Evolutionary conservation across 2,329 filamentous ascomycete species (phyloP), one percentile per base, ranked within the genome.

Genomic region (Microsporum ferrugineum): DNA sequence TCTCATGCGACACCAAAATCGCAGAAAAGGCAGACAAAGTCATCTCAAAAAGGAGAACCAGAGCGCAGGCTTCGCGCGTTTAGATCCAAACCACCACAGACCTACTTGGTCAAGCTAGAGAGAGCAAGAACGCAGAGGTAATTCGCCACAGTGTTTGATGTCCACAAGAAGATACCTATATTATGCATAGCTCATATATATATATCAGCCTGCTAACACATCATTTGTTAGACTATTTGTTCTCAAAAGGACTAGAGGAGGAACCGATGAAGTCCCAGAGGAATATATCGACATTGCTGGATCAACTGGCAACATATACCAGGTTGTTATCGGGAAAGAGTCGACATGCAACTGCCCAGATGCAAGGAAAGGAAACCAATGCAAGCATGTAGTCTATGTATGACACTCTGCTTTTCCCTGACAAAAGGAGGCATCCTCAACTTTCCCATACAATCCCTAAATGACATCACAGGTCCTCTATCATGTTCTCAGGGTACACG

Each of bases 381-480:
- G 84, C 77, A 86, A 86, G 68, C 84, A 86, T 65, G 79, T 85
- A 49, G 71, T 82, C 53, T 85, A 84, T 67, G 81, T 81, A 73
- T 63, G 73, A 29, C 12, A 39, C 6, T 38, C 49, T 36, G 17
- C 3, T 3, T 12, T 3, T 6, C 14, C n/a, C 14, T 2, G 14
- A 2, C n/a, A 23, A 43, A n/a, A n/a, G 17, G 39, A 43, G 31
- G 6, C 31, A 2, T 10, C 14, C 4, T 29, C 12, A 36, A 55
- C 14, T 55, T 31, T 36, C 23, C 33, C 8, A 14, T 23, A 34
- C 7, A 31, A 55, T 6, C 12, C 55, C 55, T 57, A 41, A 31
- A 57, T 57, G 39, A 41, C 17, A 6, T 12, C 27, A 6, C 55
- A 79, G 77, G 78, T 84, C 27, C 77, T 86, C 61, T 71, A 80